Percentiles rank a stretch among this genome's conserved stretches.
phyloP scores from a whole-genome alignment of 331 rosid genomes.

The Prunus yedoensis region DNA sequence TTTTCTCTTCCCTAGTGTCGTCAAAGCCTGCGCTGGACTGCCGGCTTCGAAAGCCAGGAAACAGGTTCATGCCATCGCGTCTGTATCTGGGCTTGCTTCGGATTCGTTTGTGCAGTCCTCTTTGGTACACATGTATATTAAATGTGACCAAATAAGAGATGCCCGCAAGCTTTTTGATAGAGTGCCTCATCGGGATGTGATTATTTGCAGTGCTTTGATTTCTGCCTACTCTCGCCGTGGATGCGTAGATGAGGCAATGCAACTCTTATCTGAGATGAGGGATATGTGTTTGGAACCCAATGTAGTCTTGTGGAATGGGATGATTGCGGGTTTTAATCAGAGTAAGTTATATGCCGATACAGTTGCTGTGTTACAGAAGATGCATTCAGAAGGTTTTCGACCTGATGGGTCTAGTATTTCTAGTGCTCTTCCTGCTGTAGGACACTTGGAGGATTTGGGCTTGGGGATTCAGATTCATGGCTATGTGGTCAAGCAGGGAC shows the following conservation, averaged over 20 bases:
- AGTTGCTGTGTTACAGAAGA: slow-evolving; percentile 32
- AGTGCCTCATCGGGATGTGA: slow-evolving; percentile 53
- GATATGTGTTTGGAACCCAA: slow-evolving; percentile 62
- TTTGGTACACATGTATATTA: slow-evolving; percentile 65
- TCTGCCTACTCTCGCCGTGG: slow-evolving; percentile 59
- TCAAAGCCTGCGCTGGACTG: slow-evolving; percentile 63
- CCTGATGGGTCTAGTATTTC: slow-evolving; percentile 60
- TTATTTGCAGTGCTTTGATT: slow-evolving; percentile 67
- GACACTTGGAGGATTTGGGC: slow-evolving; percentile 43
- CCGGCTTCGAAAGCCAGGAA: slow-evolving; percentile 31
- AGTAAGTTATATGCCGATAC: slow-evolving; percentile 43
- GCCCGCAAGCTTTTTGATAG: slow-evolving; percentile 59
- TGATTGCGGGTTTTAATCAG: slow-evolving; percentile 56
- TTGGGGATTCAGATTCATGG: slow-evolving; percentile 63
- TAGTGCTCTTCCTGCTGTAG: slow-evolving; percentile 58
- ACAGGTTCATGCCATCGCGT: slow-evolving; percentile 56
- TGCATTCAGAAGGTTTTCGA: slow-evolving; percentile 56
- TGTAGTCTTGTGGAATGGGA: slow-evolving; percentile 76
- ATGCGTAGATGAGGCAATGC: slow-evolving; percentile 40
- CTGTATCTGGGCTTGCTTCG: slow-evolving; percentile 38
- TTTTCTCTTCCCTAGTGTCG: slow-evolving; percentile 60
- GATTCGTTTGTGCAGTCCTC: slow-evolving; percentile 59
- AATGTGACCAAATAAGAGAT: slow-evolving; percentile 38
- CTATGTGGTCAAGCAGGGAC: slow-evolving; percentile 50
- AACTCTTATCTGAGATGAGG: slow-evolving; percentile 56